These are phyloP conservation scores for Camellia japonica DNA, from an alignment of 148 eudicot species.

Conservation along the genomic window DNA sequence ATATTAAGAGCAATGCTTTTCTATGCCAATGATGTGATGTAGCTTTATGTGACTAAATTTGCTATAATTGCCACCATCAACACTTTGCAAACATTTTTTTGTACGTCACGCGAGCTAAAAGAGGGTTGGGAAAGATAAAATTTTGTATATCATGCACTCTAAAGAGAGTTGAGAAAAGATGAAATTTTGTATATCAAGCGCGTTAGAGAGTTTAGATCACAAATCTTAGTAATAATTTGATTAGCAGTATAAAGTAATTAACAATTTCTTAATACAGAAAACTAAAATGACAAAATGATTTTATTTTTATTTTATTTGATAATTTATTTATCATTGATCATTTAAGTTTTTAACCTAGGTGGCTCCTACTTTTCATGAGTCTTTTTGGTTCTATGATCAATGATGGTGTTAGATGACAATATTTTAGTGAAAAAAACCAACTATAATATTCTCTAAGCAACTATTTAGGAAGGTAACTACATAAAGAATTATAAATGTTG, in stretches of 20 bases:
- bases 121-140: background rate
- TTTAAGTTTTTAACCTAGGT: background rate
- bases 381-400: background rate
- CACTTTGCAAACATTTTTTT: background rate
- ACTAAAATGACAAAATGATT: background rate
- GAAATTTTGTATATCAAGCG: no score
- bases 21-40: no score
- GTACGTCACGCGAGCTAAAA: background rate
- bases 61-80: background rate
- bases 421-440: background rate
- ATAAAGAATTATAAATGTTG: slow-evolving; percentile 13
- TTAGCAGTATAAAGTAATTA: background rate
- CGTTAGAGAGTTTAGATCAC: background rate
- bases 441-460: background rate
- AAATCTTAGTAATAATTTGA: no score
- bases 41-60: no score
- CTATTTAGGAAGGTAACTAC: slow-evolving; percentile 1
- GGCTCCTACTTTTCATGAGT: background rate
- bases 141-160: no score
- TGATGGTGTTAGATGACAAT: slow-evolving; percentile 8
- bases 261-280: background rate
- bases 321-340: background rate
- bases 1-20: no score
- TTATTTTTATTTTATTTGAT: background rate
- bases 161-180: no score